Evolutionary conservation across 164 flowering plant species (phyloP).

Genomic region (Macadamia tetraphylla): DNA sequence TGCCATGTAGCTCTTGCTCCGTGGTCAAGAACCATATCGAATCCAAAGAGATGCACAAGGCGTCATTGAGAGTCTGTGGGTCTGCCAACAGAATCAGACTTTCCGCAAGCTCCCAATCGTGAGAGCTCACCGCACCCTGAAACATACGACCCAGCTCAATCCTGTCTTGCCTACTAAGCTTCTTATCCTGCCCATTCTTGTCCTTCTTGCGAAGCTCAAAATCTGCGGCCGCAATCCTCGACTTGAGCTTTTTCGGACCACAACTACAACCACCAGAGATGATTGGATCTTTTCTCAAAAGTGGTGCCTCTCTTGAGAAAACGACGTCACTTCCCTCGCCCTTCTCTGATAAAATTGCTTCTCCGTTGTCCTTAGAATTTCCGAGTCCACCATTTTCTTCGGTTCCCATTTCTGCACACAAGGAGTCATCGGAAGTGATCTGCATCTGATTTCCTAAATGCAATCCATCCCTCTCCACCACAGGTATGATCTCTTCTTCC

Average conservation of each 20-base stretch:
- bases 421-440: slow-evolving; percentile 20
- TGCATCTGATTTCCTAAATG: slow-evolving; percentile 17
- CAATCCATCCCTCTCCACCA: slow-evolving; percentile 13
- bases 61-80: slow-evolving; percentile 81
- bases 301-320: slow-evolving; percentile 61
- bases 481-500: slow-evolving; percentile 27
- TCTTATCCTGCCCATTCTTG: slow-evolving; percentile 43
- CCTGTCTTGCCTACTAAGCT: slow-evolving; percentile 70
- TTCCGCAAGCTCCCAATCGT: slow-evolving; percentile 83
- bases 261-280: slow-evolving; percentile 35
- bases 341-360: slow-evolving; percentile 19
- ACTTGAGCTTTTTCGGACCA: slow-evolving; percentile 50
- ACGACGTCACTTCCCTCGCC: slow-evolving; percentile 59
- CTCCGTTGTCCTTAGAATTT: slow-evolving; percentile 20
- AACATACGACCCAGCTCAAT: slow-evolving; percentile 73
- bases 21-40: slow-evolving; percentile 85
- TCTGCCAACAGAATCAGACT: slow-evolving; percentile 71
- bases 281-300: slow-evolving; percentile 32
- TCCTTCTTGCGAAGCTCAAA: slow-evolving; percentile 43
- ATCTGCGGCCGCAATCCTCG: slow-evolving; percentile 36
- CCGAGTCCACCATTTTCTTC: slow-evolving; percentile 29
- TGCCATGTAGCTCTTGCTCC: slow-evolving; percentile 57
- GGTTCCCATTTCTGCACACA: slow-evolving; percentile 42
- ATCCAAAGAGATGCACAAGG: slow-evolving; percentile 80
- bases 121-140: slow-evolving; percentile 82